Evolutionary conservation across 2,329 filamentous ascomycete genomes (phyloP).

Genomic region (Parafenestella ontariensis): DNA sequence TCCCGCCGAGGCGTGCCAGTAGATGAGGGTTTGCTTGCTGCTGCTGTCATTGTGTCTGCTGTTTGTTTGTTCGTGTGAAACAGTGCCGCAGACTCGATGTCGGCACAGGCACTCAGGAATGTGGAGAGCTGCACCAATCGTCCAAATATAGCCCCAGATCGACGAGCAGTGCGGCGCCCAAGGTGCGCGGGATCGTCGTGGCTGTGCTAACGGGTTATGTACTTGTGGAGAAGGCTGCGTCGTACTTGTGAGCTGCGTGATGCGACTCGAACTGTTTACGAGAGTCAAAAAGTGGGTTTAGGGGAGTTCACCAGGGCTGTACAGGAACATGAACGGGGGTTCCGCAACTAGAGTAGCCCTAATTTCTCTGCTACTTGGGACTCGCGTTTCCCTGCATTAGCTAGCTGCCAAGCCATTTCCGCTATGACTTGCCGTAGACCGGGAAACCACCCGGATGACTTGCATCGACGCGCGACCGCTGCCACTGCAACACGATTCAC

Average conservation of each 20-base stretch:
- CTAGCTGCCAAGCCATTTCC: conserved; percentile 17
- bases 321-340: conserved; percentile 11
- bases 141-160: conserved; percentile 17
- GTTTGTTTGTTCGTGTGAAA: conserved; percentile 13
- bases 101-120: conserved; percentile 19
- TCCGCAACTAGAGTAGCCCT: conserved; percentile 20
- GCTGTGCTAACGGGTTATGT: conserved; percentile 12
- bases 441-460: conserved; percentile 16
- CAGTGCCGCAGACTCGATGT: conserved; percentile 12
- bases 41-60: conserved; percentile 37
- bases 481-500: not conserved
- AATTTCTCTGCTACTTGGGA: conserved; percentile 20
- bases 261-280: conserved; percentile 14
- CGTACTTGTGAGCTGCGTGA: not conserved
- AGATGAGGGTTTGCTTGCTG: conserved; percentile 46
- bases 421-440: conserved; percentile 22
- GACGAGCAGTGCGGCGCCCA: conserved; percentile 12
- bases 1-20: conserved; percentile 40
- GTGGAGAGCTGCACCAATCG: conserved; percentile 9
- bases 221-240: not conserved
- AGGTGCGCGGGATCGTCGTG: conserved; percentile 6
- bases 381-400: conserved; percentile 21
- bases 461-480: not conserved
- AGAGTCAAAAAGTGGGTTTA: conserved; percentile 7
- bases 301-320: conserved; percentile 7